A percentile compares a stretch with the other conserved stretches of the same genome.
Conservation (phyloP, 495 filamentous ascomycete genomes). For the Penicillium bovifimosum region DNA sequence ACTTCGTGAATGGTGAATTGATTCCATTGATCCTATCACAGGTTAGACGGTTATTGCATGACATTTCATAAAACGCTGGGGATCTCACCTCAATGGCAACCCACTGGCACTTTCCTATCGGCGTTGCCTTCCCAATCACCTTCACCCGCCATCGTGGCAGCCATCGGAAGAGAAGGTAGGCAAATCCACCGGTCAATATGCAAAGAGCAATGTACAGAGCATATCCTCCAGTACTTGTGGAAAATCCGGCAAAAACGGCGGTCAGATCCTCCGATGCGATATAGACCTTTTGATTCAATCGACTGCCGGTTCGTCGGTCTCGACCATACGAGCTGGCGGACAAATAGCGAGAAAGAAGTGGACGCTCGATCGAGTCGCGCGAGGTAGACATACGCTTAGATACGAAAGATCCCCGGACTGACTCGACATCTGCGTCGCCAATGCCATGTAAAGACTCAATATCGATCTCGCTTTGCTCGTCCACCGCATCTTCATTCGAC, state of each 20-base stretch:
- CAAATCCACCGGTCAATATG: conserved; percentile 64
- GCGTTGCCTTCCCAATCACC: conserved; percentile 60
- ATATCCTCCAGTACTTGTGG: conserved; percentile 63
- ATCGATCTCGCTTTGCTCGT: conserved; percentile 51
- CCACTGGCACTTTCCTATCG: conserved; percentile 75
- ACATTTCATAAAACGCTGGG: not conserved
- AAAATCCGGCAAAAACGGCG: conserved; percentile 86
- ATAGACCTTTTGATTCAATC: conserved; percentile 81
- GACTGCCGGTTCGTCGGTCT: conserved; percentile 48
- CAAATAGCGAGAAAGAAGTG: conserved; percentile 61
- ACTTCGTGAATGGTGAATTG: conserved; percentile 74
- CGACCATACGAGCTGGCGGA: conserved; percentile 54
- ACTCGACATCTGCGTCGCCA: conserved; percentile 29
- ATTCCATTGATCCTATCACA: conserved; percentile 78
- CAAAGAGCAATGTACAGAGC: conserved; percentile 64
- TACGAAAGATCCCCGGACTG: conserved; percentile 28
- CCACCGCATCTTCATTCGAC: conserved; percentile 48
- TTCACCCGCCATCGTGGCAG: conserved; percentile 79
- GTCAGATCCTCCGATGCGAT: conserved; percentile 91
- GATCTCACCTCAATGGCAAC: conserved; percentile 72
- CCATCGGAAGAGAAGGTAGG: conserved; percentile 83
- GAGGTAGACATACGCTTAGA: conserved; percentile 54
- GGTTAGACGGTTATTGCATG: conserved; percentile 16
- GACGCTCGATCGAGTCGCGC: conserved; percentile 61
- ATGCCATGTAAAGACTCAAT: conserved; percentile 34